These are phyloP conservation scores for Jaltomata sinuosa DNA, from an alignment of 257 asterid species.

Conservation along the genomic window DNA sequence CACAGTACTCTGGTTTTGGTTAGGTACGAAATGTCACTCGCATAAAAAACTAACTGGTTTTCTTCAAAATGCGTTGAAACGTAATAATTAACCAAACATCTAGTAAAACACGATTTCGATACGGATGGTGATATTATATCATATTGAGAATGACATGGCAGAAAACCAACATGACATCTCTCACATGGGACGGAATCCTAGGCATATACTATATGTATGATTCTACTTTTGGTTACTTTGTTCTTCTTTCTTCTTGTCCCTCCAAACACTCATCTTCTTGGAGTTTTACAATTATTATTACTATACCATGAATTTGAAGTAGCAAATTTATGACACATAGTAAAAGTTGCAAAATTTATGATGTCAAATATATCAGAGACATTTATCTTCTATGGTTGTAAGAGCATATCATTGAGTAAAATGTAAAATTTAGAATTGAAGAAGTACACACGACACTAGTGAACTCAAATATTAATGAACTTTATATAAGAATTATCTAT, in stretches of 20 bases:
- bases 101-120: background rate
- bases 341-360: background rate
- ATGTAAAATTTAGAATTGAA: background rate
- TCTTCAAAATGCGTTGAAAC: background rate
- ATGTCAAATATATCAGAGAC: background rate
- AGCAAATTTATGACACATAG: background rate
- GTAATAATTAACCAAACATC: no score
- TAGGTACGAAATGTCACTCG: background rate
- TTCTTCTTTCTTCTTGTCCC: background rate
- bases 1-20: no score
- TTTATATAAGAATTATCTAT: no score
- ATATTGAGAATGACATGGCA: background rate
- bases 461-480: no score
- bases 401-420: background rate
- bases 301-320: background rate
- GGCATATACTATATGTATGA: background rate
- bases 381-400: background rate
- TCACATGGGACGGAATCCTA: constrained; percentile 3
- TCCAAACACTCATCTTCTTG: background rate
- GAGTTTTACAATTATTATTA: background rate
- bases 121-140: background rate
- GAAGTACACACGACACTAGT: no score
- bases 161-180: background rate
- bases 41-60: background rate
- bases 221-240: background rate